Conservation (phyloP, 2,329 filamentous ascomycete genomes). For the Talaromyces amestolkiae region DNA sequence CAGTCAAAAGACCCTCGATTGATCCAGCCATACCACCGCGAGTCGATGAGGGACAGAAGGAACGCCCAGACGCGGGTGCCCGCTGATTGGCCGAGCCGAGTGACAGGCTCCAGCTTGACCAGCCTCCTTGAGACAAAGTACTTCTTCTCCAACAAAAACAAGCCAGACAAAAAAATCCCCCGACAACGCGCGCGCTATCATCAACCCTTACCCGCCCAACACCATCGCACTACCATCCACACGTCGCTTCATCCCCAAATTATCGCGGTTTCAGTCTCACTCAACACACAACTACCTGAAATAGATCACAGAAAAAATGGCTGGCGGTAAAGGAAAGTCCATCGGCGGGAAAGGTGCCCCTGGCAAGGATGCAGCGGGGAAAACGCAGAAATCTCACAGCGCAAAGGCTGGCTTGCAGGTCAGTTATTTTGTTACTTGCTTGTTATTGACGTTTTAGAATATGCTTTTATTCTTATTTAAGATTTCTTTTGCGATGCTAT, state of each 20-base stretch:
- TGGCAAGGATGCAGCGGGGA: constrained; percentile 71
- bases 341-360: constrained; percentile 87
- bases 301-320: constrained; percentile 50
- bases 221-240: constrained; percentile 9
- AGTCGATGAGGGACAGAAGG: neutral
- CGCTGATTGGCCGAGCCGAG: constrained; percentile 15
- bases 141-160: constrained; percentile 7
- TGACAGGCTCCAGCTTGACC: neutral
- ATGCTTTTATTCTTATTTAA: constrained; percentile 3
- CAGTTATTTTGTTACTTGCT: constrained; percentile 15
- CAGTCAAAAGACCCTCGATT: neutral
- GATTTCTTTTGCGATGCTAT: neutral
- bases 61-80: neutral
- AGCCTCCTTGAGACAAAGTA: constrained; percentile 4
- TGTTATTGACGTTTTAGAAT: constrained; percentile 42
- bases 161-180: constrained; percentile 5
- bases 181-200: constrained; percentile 12
- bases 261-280: neutral
- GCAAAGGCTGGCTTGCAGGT: constrained; percentile 95
- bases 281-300: neutral
- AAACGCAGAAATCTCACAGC: constrained; percentile 90
- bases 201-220: constrained; percentile 4
- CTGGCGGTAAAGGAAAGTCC: constrained; percentile 92
- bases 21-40: neutral
- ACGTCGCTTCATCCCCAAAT: neutral